Evolutionary conservation across 1,284 basidiomycete genomes (phyloP).

Genomic region (Spongispora temasekensis): DNA sequence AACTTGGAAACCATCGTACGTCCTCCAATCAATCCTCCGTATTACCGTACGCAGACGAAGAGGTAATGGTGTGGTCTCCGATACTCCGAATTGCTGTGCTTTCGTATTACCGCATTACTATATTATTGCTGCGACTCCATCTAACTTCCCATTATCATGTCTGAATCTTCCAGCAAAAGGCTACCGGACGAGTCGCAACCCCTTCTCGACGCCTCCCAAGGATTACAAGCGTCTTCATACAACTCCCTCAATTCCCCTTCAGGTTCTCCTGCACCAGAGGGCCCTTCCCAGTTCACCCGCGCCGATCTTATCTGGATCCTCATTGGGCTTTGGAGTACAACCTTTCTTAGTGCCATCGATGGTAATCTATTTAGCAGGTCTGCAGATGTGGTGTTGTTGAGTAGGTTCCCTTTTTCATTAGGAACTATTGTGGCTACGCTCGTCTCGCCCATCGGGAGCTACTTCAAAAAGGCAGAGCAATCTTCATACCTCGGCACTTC

Average conservation of each 20-base stretch:
- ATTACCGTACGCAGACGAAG: no score
- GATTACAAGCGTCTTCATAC: conserved; percentile 2
- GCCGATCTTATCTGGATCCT: conserved; percentile 67
- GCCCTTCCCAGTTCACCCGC: conserved; percentile 52
- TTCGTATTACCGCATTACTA: no score
- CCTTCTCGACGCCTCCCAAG: background rate
- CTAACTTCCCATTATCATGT: no score
- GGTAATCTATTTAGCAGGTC: conserved; percentile 43
- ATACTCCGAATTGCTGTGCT: no score
- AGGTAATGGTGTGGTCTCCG: no score
- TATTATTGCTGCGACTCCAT: no score
- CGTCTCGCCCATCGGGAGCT: conserved; percentile 75
- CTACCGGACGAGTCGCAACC: background rate
- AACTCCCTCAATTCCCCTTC: background rate
- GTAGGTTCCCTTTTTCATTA: conserved; percentile 28
- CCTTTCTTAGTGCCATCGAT: conserved; percentile 81
- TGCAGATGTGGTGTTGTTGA: background rate
- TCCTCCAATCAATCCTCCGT: no score
- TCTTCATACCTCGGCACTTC: conserved; percentile 87
- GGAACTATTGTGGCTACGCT: conserved; percentile 80
- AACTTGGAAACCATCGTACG: no score
- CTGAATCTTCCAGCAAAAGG: no score
- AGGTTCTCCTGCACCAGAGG: conserved; percentile 29
- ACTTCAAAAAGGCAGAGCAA: conserved; percentile 76
- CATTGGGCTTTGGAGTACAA: conserved; percentile 73